Evolutionary conservation across 2,329 filamentous ascomycete genomes (phyloP).

Genomic region (Pezicula radicicola): DNA sequence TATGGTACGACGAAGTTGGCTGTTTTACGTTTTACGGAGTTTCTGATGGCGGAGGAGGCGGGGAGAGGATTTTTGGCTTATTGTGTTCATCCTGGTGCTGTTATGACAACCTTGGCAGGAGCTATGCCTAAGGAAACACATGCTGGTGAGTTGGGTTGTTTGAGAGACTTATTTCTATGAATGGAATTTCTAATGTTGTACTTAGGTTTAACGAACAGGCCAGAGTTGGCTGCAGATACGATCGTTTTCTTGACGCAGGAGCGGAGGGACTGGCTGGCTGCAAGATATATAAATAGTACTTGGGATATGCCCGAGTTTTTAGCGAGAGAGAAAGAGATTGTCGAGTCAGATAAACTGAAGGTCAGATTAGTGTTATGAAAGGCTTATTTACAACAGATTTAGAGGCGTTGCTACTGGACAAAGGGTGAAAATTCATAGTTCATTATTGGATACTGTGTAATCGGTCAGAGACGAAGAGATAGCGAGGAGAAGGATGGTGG

Average conservation of each 20-base stretch:
- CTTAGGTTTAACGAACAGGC: constrained; percentile 31
- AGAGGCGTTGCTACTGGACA: too few relatives aligned
- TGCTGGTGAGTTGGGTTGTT: constrained; percentile 8
- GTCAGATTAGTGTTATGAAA: constrained; percentile 16
- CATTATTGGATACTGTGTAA: too few relatives aligned
- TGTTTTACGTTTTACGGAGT: constrained; percentile 43
- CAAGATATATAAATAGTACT: constrained; percentile 35
- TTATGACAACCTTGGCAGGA: constrained; percentile 30
- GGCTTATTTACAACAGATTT: too few relatives aligned
- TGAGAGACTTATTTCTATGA: constrained; percentile 26
- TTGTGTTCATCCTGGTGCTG: constrained; percentile 32
- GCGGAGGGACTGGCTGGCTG: constrained; percentile 39
- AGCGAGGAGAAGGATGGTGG: too few relatives aligned
- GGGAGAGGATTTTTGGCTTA: constrained; percentile 35
- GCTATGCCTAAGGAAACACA: constrained; percentile 21
- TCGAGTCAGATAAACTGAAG: constrained; percentile 25
- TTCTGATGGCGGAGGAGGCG: constrained; percentile 39
- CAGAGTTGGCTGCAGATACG: constrained; percentile 35
- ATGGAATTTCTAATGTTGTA: constrained; percentile 8
- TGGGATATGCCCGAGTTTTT: constrained; percentile 45
- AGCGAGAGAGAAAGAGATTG: constrained; percentile 35
- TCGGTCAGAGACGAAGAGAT: too few relatives aligned
- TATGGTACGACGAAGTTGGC: constrained; percentile 47
- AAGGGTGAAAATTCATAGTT: too few relatives aligned
- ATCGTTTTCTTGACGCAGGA: constrained; percentile 37